These are phyloP conservation scores for Exserohilum rostratum DNA, from an alignment of 2,329 filamentous ascomycete species.

Conservation along the genomic window DNA sequence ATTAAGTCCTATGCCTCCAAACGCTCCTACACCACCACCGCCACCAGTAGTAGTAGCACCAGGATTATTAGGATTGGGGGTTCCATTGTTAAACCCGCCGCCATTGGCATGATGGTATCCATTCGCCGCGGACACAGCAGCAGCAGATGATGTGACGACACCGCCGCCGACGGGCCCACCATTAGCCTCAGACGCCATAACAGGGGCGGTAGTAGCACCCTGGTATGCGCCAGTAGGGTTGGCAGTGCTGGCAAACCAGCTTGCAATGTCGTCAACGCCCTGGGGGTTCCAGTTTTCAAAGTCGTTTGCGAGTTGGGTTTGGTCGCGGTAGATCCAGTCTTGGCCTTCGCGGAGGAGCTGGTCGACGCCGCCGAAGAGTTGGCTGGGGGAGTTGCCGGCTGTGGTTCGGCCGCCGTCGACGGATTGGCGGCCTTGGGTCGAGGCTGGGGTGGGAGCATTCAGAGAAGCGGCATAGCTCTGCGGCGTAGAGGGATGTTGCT, in stretches of 20 bases:
- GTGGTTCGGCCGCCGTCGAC: constrained; percentile 34
- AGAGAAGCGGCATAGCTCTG: constrained; percentile 12
- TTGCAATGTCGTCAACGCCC: constrained; percentile 38
- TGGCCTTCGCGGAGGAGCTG: constrained; percentile 67
- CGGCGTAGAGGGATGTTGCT: constrained; percentile 33
- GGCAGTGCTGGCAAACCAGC: constrained; percentile 33
- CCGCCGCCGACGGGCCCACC: constrained; percentile 25
- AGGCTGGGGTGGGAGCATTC: constrained; percentile 32
- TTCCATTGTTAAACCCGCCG: constrained; percentile 13
- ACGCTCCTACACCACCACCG: too few species aligned
- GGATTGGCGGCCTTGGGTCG: constrained; percentile 32
- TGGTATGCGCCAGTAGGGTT: constrained; percentile 18
- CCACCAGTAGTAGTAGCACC: constrained; percentile 7
- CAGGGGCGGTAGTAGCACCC: background rate
- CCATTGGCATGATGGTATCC: constrained; percentile 16
- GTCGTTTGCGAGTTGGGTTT: constrained; percentile 64
- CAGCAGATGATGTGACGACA: background rate
- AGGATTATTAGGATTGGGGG: constrained; percentile 4
- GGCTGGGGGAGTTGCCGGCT: constrained; percentile 52
- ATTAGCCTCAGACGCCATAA: constrained; percentile 17
- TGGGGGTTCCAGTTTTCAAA: constrained; percentile 65
- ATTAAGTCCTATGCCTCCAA: constrained; percentile 9
- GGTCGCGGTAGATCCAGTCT: constrained; percentile 67
- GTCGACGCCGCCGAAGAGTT: constrained; percentile 65
- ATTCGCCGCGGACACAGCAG: background rate